Percentiles rank a stretch among this genome's conserved stretches.
Evolutionary conservation across 257 asterid genomes (phyloP).

Genomic region (Fraxinus anomala): DNA sequence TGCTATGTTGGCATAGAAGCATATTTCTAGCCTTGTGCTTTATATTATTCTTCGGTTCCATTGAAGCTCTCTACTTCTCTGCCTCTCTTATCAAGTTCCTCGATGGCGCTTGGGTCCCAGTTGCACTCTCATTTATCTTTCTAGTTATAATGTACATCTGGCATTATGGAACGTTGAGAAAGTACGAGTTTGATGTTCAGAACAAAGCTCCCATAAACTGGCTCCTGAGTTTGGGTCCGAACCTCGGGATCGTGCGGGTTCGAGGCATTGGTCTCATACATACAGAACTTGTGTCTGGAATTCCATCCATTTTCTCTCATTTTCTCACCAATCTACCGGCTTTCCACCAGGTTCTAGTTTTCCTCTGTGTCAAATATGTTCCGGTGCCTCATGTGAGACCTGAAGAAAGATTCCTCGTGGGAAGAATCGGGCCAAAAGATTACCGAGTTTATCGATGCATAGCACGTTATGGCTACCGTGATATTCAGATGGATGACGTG

Average conservation of each 20-base stretch:
- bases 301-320: constrained; percentile 91
- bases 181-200: constrained; percentile 85
- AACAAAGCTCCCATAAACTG: constrained; percentile 87
- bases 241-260: constrained; percentile 84
- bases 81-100: constrained; percentile 89
- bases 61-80: constrained; percentile 93
- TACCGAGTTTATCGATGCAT: constrained; percentile 74
- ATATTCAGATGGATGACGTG: constrained; percentile 67
- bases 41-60: constrained; percentile 79
- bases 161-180: constrained; percentile 84
- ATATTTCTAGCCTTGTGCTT: constrained; percentile 65
- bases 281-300: constrained; percentile 90
- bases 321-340: constrained; percentile 92
- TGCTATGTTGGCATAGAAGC: constrained; percentile 77
- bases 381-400: constrained; percentile 96
- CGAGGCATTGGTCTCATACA: constrained; percentile 92
- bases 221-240: constrained; percentile 78
- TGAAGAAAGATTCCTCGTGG: constrained; percentile 81
- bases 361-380: constrained; percentile 77
- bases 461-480: constrained; percentile 88
- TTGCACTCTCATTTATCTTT: constrained; percentile 69
- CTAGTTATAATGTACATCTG: constrained; percentile 73
- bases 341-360: constrained; percentile 82
- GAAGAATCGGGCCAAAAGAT: constrained; percentile 83
- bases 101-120: constrained; percentile 98